A percentile compares a stretch with the other conserved stretches of the same genome.
phyloP scores from a whole-genome alignment of 495 filamentous ascomycete genomes.

The Aspergillus asperescens region DNA sequence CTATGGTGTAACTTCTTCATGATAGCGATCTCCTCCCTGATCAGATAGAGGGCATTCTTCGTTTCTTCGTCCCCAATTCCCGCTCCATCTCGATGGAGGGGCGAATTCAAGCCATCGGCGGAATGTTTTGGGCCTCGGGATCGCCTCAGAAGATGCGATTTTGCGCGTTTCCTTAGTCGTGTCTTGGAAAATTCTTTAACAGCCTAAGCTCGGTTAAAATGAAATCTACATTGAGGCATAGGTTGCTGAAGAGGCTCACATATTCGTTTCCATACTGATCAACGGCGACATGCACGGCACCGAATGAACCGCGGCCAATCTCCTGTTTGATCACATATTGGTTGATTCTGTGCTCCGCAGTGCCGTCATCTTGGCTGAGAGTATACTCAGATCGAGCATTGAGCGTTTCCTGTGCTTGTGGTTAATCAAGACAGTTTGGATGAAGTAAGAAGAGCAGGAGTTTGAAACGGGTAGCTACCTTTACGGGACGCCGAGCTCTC shows the following conservation, averaged over 20 bases:
- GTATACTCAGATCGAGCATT: slow-evolving; percentile 84
- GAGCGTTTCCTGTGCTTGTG: slow-evolving; percentile 66
- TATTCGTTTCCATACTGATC: slow-evolving; percentile 93
- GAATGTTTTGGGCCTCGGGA: slow-evolving; percentile 51
- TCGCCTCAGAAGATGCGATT: slow-evolving; percentile 82
- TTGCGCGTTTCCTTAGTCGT: slow-evolving; percentile 82
- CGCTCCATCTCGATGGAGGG: slow-evolving; percentile 50
- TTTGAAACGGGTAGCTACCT: slow-evolving; percentile 40
- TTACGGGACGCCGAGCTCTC: slow-evolving; percentile 65
- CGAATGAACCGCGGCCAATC: slow-evolving; percentile 92
- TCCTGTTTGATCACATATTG: slow-evolving; percentile 94
- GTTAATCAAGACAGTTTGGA: neutral
- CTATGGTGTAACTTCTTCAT: slow-evolving; percentile 97
- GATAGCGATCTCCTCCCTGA: slow-evolving; percentile 95
- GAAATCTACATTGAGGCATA: neutral
- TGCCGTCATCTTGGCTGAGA: slow-evolving; percentile 77
- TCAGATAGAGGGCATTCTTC: slow-evolving; percentile 79
- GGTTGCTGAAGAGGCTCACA: slow-evolving; percentile 58
- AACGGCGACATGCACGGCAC: slow-evolving; percentile 83
- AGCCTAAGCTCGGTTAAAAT: slow-evolving; percentile 49
- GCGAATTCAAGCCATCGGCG: slow-evolving; percentile 59
- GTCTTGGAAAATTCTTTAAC: slow-evolving; percentile 98
- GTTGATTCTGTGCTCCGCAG: slow-evolving; percentile 76
- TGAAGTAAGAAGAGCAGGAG: neutral
- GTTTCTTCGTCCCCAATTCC: slow-evolving; percentile 47